phyloP scores from a whole-genome alignment of 1,139 yeast genomes.

The Sugiyamaella castrensis region DNA sequence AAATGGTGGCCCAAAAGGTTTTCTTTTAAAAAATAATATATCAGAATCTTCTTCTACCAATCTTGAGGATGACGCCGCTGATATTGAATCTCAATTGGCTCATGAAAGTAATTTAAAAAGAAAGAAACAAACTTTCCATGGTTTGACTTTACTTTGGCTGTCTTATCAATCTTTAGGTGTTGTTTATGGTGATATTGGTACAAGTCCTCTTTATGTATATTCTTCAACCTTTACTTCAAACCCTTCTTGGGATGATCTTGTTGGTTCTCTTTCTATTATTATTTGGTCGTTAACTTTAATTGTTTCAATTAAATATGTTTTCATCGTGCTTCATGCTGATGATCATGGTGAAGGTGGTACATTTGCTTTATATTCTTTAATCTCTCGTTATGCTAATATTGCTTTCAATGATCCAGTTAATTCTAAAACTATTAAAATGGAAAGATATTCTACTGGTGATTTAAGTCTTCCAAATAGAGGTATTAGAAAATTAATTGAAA shows the following conservation, averaged over 20 bases:
- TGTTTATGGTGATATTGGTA: constrained; percentile 60
- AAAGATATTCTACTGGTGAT: constrained; percentile 21
- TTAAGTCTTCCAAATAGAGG: constrained; percentile 37
- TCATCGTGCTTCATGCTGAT: constrained; percentile 49
- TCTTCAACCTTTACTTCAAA: constrained; percentile 46
- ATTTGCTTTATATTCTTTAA: constrained; percentile 56
- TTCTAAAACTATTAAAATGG: constrained; percentile 18
- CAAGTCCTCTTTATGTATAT: constrained; percentile 56
- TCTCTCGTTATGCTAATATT: constrained; percentile 48
- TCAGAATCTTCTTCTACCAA: not conserved
- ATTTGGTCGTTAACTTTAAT: constrained; percentile 55
- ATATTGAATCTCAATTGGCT: not conserved
- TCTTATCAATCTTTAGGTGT: constrained; percentile 46
- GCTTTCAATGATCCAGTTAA: constrained; percentile 44
- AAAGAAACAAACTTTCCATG: constrained; percentile 13
- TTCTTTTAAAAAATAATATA: too few species aligned
- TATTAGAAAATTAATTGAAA: constrained; percentile 40
- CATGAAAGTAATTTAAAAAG: constrained; percentile 3
- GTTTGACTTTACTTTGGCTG: constrained; percentile 17
- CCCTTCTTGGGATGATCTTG: constrained; percentile 41
- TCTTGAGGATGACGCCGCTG: not conserved
- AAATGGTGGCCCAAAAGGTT: too few species aligned
- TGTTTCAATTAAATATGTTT: constrained; percentile 51
- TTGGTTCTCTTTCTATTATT: constrained; percentile 53
- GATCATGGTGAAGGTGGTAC: constrained; percentile 63